Base-by-base conservation (phyloP, 768 basidiomycete genomes). In the Macrolepiota albuminosa region DNA sequence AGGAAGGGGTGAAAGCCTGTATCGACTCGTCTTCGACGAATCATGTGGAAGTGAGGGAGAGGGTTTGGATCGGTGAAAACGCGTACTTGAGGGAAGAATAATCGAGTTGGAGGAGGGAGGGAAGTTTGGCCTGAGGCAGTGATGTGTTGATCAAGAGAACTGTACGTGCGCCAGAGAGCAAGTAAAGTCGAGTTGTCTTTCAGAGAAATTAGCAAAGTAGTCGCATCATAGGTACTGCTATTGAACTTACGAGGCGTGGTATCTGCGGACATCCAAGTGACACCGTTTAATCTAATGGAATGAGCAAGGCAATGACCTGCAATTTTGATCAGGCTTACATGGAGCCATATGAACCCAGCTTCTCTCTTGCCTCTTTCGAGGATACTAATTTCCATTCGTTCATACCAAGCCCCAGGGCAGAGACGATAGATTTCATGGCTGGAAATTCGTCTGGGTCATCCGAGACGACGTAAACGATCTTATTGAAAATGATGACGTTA, bases 141-240 rank as follows among this genome's bases (percentile, higher is more conserved):
- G 33, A 82, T 79, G 10, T 74, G 64, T 1, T 68, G 58, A 67
- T 87, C 83, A 36, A 91, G 78, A 0, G 85, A 80, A 59, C 84
- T 84, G 71, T 93, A 89, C 0, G 84, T 84, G 47, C 89, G 81
- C 87, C 88, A 90, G 37, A 96, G 77, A 6, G 91, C 83, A 36
- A 93, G 81, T 57, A 93, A 73, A 3, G 91, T 87, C 60, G 86
- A 83, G 61, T 88, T 85, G 69, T 87, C 87, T 80, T 21, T 40
- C 45, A 8, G 42, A 45, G 36, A 43, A 61, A 56, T 37, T 57
- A 58, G 59, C 56, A 21, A 21, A 21, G 24, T 24, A 5, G 21
- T 21, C 39, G n/a, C 18, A 13, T 7, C 18, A 33, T 29, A 24
- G n/a, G 36, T 21, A 58, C 18, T 11, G 21, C 57, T 4, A 37